Base-by-base conservation (phyloP, 345 rosid species). In the Salix koriyanagi region DNA sequence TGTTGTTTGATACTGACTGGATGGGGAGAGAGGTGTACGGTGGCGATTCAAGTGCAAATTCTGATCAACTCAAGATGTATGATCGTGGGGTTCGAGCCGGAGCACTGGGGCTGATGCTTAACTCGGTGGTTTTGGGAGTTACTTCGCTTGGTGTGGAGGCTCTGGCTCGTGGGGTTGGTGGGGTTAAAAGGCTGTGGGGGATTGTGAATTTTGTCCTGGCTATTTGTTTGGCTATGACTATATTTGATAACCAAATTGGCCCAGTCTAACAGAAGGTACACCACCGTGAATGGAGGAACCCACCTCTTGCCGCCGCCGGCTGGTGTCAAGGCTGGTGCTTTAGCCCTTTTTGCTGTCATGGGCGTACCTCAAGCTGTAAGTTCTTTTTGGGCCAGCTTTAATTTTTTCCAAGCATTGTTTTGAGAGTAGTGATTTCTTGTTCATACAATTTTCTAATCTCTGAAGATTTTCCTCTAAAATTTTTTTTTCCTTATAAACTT, bases 11-110 rank as follows among this genome's bases (percentile, higher is more conserved):
- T 80, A 94, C 98, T 8, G 97, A 94, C 25, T 94, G 97, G 98
- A 88, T 91, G 93, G 98, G 97, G 25, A 81, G 92, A 32, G 95
- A 94, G 75, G 94, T 94, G 67, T 94, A 87, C 88, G 98, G 98
- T 1, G 98, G 98, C 2, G 67, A 78, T 75, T 79, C 92, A 0
- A 75, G 72, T 11, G 91, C 91, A 4, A 32, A 32, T 1, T 73
- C 72, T 4, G 74, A 26, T 5, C 69, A 76, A 66, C 54, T 75
- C 76, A 79, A 60, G 52, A 25, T 89, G 65, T 94, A 92, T 75
- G 86, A 87, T 60, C 81, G 61, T 5, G 98, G 98, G 1, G 97
- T 94, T 7, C 85, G 90, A 28, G 88, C 92, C 1, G 98, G 98
- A 13, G 86, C 98, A 16, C 75, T 92, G 78, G 98, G 98, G 4